phyloP scores from a whole-genome alignment of 1,284 basidiomycete species.

The Trichosporon ovoides region DNA sequence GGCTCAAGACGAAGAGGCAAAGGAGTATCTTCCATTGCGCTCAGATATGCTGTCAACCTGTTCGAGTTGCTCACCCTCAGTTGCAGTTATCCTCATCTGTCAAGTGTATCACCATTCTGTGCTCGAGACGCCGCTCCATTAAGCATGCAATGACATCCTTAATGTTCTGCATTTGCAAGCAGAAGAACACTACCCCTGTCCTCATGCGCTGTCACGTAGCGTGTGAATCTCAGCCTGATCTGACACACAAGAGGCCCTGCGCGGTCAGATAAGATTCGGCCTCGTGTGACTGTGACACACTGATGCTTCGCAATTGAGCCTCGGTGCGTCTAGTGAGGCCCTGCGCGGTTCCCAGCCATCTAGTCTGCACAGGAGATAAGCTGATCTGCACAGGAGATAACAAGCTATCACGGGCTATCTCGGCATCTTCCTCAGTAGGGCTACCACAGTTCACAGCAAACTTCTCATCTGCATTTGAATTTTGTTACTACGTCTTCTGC shows the following conservation, averaged over 20 bases:
- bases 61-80: too few relatives aligned
- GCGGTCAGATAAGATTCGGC: slow-evolving; percentile 2
- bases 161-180: too few relatives aligned
- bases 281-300: neutral
- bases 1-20: too few relatives aligned
- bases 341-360: neutral
- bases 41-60: too few relatives aligned
- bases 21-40: too few relatives aligned
- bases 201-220: neutral
- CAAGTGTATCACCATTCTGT: too few relatives aligned
- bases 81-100: too few relatives aligned
- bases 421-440: neutral
- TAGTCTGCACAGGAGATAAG: neutral
- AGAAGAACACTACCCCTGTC: too few relatives aligned
- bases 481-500: neutral
- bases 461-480: neutral
- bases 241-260: neutral
- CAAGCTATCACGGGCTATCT: neutral
- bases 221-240: neutral
- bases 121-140: too few relatives aligned
- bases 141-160: too few relatives aligned
- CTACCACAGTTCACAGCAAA: too few relatives aligned
- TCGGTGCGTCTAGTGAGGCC: neutral
- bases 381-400: too few relatives aligned
- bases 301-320: neutral